Evolutionary conservation across 1,284 basidiomycete genomes (phyloP).

Genomic region (Ustilago lituana): DNA sequence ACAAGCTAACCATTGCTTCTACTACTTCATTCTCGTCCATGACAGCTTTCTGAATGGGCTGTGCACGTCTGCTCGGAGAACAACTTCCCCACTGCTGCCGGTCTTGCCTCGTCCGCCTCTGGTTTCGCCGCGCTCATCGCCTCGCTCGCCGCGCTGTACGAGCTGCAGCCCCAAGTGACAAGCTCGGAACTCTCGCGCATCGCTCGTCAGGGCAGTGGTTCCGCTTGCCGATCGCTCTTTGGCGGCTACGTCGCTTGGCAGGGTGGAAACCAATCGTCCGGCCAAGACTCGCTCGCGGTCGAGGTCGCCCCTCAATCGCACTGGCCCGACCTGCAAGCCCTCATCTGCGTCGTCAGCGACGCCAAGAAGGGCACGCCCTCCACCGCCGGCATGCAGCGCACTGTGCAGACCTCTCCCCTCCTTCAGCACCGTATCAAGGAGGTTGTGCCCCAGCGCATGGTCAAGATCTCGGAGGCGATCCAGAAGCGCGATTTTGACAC

Average conservation of each 20-base stretch:
- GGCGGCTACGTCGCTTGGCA: slow-evolving; percentile 98
- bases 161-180: slow-evolving; percentile 74
- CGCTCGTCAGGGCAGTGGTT: slow-evolving; percentile 95
- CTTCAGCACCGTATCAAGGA: slow-evolving; percentile 87
- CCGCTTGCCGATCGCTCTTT: slow-evolving; percentile 95
- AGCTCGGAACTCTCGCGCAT: slow-evolving; percentile 84
- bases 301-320: slow-evolving; percentile 77
- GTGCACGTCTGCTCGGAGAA: slow-evolving; percentile 87
- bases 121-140: slow-evolving; percentile 94
- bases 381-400: slow-evolving; percentile 95
- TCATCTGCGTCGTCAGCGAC: slow-evolving; percentile 96
- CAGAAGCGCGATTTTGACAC: slow-evolving; percentile 81
- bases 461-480: slow-evolving; percentile 82
- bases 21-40: neutral
- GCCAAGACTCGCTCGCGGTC: slow-evolving; percentile 86
- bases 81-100: slow-evolving; percentile 99
- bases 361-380: slow-evolving; percentile 96
- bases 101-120: slow-evolving; percentile 94
- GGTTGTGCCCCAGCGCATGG: slow-evolving; percentile 90
- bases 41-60: slow-evolving; percentile 57
- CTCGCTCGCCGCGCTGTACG: slow-evolving; percentile 87
- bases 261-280: slow-evolving; percentile 76
- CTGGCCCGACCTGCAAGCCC: slow-evolving; percentile 85
- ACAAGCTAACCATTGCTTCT: neutral
- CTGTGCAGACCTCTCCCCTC: slow-evolving; percentile 88